Conservation (phyloP, 139 green algal genomes). For the Haematococcus lacustris region DNA sequence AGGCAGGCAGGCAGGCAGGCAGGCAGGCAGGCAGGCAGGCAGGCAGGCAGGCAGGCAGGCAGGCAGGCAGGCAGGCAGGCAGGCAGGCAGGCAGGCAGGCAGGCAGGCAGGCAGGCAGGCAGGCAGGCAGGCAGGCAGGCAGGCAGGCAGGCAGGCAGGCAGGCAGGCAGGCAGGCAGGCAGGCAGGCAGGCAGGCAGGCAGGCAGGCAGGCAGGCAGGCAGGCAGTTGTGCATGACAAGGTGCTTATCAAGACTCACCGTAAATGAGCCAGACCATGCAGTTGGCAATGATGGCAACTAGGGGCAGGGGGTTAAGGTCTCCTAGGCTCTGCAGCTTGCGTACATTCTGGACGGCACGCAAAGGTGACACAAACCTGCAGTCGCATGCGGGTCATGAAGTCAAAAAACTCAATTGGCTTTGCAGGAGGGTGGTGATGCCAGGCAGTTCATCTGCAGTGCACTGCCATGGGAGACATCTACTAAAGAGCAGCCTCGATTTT, state of each 20-base stretch:
- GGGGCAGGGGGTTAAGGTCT: slow-evolving; percentile 1
- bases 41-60: too few species aligned
- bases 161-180: background rate
- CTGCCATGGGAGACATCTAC: background rate
- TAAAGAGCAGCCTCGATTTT: too few species aligned
- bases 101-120: background rate
- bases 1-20: too few species aligned
- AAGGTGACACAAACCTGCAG: background rate
- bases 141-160: background rate
- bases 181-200: background rate
- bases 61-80: background rate
- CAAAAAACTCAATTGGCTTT: background rate
- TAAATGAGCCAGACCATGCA: background rate
- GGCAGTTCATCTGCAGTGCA: background rate
- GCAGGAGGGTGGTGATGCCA: background rate
- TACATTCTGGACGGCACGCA: background rate
- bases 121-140: background rate
- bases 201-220: too few species aligned
- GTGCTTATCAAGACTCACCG: background rate
- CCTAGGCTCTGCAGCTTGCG: background rate
- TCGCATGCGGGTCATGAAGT: background rate
- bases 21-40: too few species aligned
- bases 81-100: background rate
- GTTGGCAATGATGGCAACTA: slow-evolving; percentile 9
- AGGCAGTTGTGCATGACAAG: background rate